A percentile compares a stretch with the other conserved stretches of the same genome.
Conservation (phyloP, 2,329 filamentous ascomycete species). For the Fragosphaeria purpurea region DNA sequence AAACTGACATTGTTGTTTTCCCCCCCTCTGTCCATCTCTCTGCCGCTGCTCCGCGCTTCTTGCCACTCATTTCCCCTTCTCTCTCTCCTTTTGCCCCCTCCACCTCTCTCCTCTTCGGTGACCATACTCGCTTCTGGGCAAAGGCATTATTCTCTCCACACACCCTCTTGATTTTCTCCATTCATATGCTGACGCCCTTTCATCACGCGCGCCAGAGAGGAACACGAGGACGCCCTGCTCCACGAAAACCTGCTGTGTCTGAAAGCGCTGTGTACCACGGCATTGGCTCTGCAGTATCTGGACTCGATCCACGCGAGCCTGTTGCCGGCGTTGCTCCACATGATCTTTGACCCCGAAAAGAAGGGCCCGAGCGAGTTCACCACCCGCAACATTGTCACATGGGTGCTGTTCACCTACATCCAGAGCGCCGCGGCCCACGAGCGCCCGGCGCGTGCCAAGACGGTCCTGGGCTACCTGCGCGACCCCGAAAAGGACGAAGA, state of each 20-base stretch:
- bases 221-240: conserved; percentile 86
- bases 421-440: conserved; percentile 53
- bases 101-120: not conserved
- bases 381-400: conserved; percentile 82
- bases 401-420: conserved; percentile 80
- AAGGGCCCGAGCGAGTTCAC: conserved; percentile 96
- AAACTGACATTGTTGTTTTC: no score
- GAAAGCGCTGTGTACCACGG: conserved; percentile 89
- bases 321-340: conserved; percentile 74
- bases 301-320: conserved; percentile 68
- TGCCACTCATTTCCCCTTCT: not conserved
- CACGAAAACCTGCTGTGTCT: conserved; percentile 89
- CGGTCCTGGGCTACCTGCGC: conserved; percentile 68
- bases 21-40: no score
- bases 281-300: conserved; percentile 71
- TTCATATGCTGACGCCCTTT: not conserved
- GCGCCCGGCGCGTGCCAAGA: conserved; percentile 56
- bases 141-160: no score
- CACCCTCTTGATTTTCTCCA: no score
- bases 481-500: conserved; percentile 70
- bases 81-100: not conserved
- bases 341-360: conserved; percentile 96
- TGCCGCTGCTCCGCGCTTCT: no score
- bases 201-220: conserved; percentile 50
- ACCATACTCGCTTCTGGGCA: no score